Base-by-base conservation (phyloP, 257 asterid genomes). In the Fraxinus anomala region DNA sequence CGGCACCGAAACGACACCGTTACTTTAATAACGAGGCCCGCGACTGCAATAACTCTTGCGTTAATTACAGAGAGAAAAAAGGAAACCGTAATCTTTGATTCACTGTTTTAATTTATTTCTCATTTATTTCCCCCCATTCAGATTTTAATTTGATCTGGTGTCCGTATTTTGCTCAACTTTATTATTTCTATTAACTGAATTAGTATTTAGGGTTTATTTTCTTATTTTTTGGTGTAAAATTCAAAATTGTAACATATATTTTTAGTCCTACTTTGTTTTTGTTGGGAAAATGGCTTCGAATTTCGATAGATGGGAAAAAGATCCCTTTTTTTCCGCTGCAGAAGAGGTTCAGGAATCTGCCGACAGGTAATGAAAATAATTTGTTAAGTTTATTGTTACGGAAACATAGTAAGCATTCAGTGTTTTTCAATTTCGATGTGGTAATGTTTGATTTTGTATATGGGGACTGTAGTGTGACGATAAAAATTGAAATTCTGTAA, bases 311-410 rank as follows among this genome's bases (percentile, higher is more conserved):
- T 95, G 99, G 99, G 99, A 95, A 67, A 92, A 91, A 75, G 99
- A 95, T 88, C 99, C 98, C 0, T 92, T 88, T 83, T 94, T 94
- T 77, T 76, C 96, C 65, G 97, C 96, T 61, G 99, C 98, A 8
- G 99, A 95, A 82, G 98, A 95, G 82, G 97, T 95, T 37, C 99
- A 93, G 86, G 96, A 89, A 84, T 95, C 99, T 73, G 89, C 99
- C 14, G 99, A 95, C 85, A 89, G 99, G 97, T 92, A 69, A 68
- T 74, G 47, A 70, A 11, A 70, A 28, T 37, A 23, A 8, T 23
- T 54, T 54, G 6, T 23, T 0, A 2, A 9, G 68, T n/a, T 21
- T 11, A 61, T 24, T 23, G 19, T 63, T 63, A 9, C 16, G 33
- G 34, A 63, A 23, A 63, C 24, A 63, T 61, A 63, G 3, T 63